A percentile compares a stretch with the other conserved stretches of the same genome.
phyloP scores from a whole-genome alignment of 345 rosid species.

The Euphorbia tirucalli region DNA sequence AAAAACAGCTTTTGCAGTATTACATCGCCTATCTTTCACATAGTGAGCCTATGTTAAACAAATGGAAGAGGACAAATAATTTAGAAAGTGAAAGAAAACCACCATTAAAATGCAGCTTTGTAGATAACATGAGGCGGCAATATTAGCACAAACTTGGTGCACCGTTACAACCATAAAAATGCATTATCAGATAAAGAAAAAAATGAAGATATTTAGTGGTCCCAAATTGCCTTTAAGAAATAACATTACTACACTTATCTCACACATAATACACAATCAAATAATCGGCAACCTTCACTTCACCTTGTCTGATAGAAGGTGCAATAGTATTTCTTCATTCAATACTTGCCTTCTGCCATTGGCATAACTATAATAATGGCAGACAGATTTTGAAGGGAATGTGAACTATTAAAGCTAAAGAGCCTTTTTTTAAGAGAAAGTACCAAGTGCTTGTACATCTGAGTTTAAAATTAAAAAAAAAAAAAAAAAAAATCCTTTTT shows the following conservation, averaged over 20 bases:
- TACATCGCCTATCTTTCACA: slow-evolving; percentile 84
- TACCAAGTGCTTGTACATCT: neutral
- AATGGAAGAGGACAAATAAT: neutral
- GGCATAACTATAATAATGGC: neutral
- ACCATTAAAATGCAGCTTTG: neutral
- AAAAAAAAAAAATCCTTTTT: too few species aligned
- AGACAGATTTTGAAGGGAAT: neutral
- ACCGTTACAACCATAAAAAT: neutral
- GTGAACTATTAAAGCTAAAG: neutral
- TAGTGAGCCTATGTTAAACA: slow-evolving; percentile 62
- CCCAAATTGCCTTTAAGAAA: neutral
- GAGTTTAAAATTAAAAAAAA: neutral
- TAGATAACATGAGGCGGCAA: neutral
- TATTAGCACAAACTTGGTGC: neutral
- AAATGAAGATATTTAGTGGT: neutral
- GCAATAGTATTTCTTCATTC: neutral
- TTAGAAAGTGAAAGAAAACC: neutral
- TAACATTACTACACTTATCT: neutral
- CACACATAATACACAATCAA: neutral
- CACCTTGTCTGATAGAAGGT: neutral
- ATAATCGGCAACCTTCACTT: neutral
- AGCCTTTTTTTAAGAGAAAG: neutral
- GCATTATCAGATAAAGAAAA: neutral
- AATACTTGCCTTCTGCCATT: neutral
- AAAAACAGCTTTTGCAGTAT: slow-evolving; percentile 89